Percentiles rank a stretch among this genome's conserved stretches.
Conservation (phyloP, 805 yeast genomes). For the Diddensiella transvaalensis region DNA sequence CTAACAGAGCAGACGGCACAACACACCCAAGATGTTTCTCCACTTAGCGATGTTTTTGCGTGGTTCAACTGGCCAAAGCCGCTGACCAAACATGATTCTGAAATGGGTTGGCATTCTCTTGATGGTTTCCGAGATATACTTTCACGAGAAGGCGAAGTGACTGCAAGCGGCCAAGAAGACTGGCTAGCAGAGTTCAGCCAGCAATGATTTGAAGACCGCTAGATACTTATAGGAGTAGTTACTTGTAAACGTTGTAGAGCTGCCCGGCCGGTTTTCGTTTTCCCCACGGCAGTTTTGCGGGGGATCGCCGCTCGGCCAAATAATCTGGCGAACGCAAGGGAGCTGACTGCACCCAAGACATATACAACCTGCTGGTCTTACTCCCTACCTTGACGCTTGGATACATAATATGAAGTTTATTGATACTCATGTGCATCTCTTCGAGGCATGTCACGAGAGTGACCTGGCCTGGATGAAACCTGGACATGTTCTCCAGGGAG, state of each 20-base stretch:
- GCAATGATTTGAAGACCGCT: neutral
- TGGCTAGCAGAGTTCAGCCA: constrained; percentile 6
- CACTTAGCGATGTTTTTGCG: constrained; percentile 20
- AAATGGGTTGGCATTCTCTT: constrained; percentile 14
- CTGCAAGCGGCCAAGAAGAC: constrained; percentile 4
- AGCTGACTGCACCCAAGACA: no score
- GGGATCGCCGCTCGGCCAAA: no score
- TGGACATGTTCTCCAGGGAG: constrained; percentile 28
- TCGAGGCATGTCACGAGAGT: constrained; percentile 25
- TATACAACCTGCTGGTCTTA: no score
- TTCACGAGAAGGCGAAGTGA: constrained; percentile 22
- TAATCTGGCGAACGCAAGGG: no score
- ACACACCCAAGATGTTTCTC: neutral
- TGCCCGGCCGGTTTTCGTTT: no score
- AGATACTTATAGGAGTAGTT: neutral
- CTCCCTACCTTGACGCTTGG: no score
- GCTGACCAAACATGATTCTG: constrained; percentile 1
- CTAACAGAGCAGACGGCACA: neutral
- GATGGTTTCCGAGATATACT: constrained; percentile 21
- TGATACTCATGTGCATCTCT: constrained; percentile 41
- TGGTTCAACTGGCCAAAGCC: constrained; percentile 29
- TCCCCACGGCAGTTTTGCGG: no score
- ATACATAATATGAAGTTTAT: constrained; percentile 16
- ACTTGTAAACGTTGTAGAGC: no score
- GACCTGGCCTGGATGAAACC: constrained; percentile 36